Percentiles rank a stretch among this genome's conserved stretches.
These are phyloP conservation scores for Talaromyces islandicus DNA, from an alignment of 2,329 filamentous ascomycete species.

Conservation along the genomic window DNA sequence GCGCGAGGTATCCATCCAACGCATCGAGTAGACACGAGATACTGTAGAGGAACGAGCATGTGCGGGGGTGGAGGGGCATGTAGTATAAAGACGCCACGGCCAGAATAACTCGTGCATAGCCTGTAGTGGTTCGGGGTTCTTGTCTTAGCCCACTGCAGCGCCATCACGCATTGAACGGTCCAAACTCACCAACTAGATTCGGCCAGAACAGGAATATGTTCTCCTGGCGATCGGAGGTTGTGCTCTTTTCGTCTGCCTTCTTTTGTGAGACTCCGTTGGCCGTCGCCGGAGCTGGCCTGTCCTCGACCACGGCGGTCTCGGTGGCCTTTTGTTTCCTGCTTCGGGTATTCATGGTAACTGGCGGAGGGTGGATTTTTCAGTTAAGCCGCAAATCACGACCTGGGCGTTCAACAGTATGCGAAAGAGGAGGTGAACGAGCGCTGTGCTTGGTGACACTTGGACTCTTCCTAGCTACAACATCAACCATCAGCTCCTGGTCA, in stretches of 20 bases:
- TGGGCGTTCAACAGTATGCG: neutral
- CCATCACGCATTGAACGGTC: neutral
- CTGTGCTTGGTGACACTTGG: neutral
- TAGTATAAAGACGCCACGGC: constrained; percentile 93
- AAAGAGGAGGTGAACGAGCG: neutral
- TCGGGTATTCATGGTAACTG: constrained; percentile 26
- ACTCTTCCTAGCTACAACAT: neutral
- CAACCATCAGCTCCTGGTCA: neutral
- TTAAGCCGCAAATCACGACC: neutral
- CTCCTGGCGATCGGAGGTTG: constrained; percentile 44
- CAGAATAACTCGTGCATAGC: constrained; percentile 71
- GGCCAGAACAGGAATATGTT: constrained; percentile 80
- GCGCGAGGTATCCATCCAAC: constrained; percentile 88
- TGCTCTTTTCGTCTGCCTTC: constrained; percentile 26
- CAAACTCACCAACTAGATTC: constrained; percentile 66
- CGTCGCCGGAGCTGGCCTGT: constrained; percentile 19
- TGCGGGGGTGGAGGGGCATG: constrained; percentile 97
- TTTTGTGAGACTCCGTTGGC: constrained; percentile 26
- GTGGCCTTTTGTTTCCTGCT: constrained; percentile 36
- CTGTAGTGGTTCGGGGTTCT: constrained; percentile 35
- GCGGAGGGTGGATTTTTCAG: neutral
- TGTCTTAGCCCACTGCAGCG: neutral
- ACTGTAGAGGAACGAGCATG: constrained; percentile 79
- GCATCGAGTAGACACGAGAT: constrained; percentile 93
- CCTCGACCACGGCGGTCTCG: constrained; percentile 24